Evolutionary conservation across 495 filamentous ascomycete genomes (phyloP), one percentile per base, ranked within the genome.

Genomic region (Parachaetomium inaequale): DNA sequence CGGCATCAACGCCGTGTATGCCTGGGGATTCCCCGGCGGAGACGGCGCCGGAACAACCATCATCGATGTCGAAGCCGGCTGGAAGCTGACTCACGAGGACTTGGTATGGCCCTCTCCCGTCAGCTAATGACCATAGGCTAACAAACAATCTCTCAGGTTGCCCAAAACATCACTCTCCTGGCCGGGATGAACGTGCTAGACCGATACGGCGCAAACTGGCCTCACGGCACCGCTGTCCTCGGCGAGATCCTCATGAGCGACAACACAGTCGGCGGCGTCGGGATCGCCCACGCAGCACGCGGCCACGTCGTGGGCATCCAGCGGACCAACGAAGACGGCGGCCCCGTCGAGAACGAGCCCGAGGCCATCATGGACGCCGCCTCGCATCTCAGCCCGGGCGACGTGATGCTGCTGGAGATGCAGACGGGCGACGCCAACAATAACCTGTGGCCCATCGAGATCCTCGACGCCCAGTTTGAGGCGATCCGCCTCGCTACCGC

Each of bases 81-180:
- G 63, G 63, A 42, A 65, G 28, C 38, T 65, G 25, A 42, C 61
- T 17, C 63, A 65, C 34, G 53, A 51, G 15, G 63, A 65, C 23
- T 15, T 65, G 32, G 63, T 58, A 50, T 0, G 50, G 5, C 2
- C 26, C 15, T 21, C 23, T 7, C 23, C 50, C 26, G 11, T 54
- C 0, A 36, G 3, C 4, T 2, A 0, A 36, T 8, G 14, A 53
- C 4, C 3, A 34, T 3, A 19, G 19, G 6, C n/a, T 53, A 55
- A 55, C 52, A 38, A 4, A 23, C 1, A 1, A 7, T 6, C 31
- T 7, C 7, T 8, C 21, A 55, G 52, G 34, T 40, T 5, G 52
- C n/a, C 21, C 3, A 23, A 14, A 12, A 12, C 52, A 55, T 55
- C 34, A 55, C 31, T 4, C 52, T 55, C 5, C 19, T 55, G 1